phyloP scores from a whole-genome alignment of 2,329 filamentous ascomycete species.

The Fusarium camptoceras region DNA sequence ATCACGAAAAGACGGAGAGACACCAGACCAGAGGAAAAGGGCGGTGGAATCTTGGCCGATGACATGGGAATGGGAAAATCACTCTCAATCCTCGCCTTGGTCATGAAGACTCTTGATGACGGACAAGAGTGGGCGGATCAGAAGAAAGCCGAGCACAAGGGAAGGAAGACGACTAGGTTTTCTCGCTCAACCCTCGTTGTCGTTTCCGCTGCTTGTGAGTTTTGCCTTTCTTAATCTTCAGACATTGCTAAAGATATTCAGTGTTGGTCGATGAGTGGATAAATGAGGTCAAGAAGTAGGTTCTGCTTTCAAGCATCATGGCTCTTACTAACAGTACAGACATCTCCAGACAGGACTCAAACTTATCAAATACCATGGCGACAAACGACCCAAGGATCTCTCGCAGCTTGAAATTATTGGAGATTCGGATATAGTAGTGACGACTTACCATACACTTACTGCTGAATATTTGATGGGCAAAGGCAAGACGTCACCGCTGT shows the following conservation, averaged over 20 bases:
- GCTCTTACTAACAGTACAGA: accelerated
- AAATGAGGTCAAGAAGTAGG: slow-evolving; percentile 9
- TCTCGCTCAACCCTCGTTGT: neutral
- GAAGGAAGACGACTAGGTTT: neutral
- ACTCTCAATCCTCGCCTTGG: neutral
- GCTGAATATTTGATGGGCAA: neutral
- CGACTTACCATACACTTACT: slow-evolving; percentile 14
- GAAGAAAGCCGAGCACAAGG: neutral
- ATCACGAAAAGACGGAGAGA: slow-evolving; percentile 8
- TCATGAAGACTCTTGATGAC: slow-evolving; percentile 12
- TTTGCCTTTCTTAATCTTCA: accelerated
- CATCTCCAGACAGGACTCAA: neutral
- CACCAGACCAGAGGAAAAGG: neutral
- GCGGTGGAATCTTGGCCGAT: neutral
- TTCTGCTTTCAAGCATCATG: accelerated
- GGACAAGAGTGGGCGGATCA: neutral
- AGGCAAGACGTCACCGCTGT: neutral
- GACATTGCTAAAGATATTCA: accelerated
- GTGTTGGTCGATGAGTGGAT: slow-evolving; percentile 21
- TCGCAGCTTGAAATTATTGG: neutral
- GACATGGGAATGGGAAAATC: slow-evolving; percentile 27
- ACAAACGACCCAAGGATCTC: neutral
- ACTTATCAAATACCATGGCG: slow-evolving; percentile 9
- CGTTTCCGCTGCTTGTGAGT: slow-evolving; percentile 5
- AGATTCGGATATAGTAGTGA: slow-evolving; percentile 9